These are phyloP conservation scores for Globisporangium radiosum DNA, from an alignment of 352 stramenopile genomes.

Conservation along the genomic window DNA sequence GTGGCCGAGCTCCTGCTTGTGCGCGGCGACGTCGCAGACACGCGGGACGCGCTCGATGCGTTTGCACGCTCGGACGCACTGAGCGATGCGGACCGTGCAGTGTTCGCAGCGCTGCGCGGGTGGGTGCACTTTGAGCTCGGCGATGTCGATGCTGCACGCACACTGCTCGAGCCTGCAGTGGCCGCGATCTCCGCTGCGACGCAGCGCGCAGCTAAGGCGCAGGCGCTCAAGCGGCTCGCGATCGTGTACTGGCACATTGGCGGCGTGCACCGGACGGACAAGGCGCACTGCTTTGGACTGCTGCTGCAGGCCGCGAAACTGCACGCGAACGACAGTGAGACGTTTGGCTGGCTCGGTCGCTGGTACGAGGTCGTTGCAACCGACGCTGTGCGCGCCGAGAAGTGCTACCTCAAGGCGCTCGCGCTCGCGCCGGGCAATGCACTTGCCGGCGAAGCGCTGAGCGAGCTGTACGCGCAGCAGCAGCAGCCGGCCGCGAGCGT, in stretches of 20 bases:
- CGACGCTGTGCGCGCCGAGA: slow-evolving; percentile 69
- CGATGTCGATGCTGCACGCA: slow-evolving; percentile 25
- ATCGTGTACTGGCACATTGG: slow-evolving; percentile 73
- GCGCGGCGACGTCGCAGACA: slow-evolving; percentile 25
- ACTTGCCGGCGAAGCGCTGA: slow-evolving; percentile 56
- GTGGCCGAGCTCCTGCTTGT: slow-evolving; percentile 37
- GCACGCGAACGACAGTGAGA: slow-evolving; percentile 50
- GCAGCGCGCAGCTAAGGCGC: slow-evolving; percentile 19
- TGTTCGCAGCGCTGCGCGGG: slow-evolving; percentile 26
- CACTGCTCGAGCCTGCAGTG: slow-evolving; percentile 30
- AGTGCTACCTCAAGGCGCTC: slow-evolving; percentile 82
- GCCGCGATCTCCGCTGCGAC: slow-evolving; percentile 16
- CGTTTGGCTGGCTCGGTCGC: slow-evolving; percentile 67
- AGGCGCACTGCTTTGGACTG: slow-evolving; percentile 50
- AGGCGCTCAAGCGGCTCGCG: slow-evolving; percentile 58
- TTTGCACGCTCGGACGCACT: slow-evolving; percentile 3
- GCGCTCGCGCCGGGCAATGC: slow-evolving; percentile 45
- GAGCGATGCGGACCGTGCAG: slow-evolving; percentile 17
- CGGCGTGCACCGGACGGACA: slow-evolving; percentile 38
- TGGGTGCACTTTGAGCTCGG: slow-evolving; percentile 46
- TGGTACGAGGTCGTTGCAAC: slow-evolving; percentile 63
- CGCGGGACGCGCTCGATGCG: slow-evolving; percentile 23
- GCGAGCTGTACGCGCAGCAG: slow-evolving; percentile 58
- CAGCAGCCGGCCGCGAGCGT: slow-evolving; percentile 59
- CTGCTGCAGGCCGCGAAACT: slow-evolving; percentile 74